Base-by-base conservation (phyloP, 441 rosid genomes). In the Aquilaria agallochum region DNA sequence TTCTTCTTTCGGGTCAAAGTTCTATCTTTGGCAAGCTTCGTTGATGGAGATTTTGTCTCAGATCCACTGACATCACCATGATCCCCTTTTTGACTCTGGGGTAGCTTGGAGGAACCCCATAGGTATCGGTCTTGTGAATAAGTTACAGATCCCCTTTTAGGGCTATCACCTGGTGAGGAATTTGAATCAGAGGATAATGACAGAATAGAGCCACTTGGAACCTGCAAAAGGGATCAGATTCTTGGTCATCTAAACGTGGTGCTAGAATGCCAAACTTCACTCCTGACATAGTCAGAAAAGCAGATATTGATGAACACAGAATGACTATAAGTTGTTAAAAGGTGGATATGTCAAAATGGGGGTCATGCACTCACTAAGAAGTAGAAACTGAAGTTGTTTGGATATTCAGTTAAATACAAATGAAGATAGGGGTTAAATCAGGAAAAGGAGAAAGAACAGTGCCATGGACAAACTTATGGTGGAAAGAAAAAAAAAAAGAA, bases 151-250 rank as follows among this genome's bases (percentile, higher is more conserved):
- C 69, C 77, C 63, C 60, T 70, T 15, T 55, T 66, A 56, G 78
- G 80, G 63, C 81, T 80, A 56, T 48, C 71, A 58, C 67, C 73
- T 47, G 69, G 71, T 47, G 79, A 78, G 55, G 82, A 72, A 48
- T 77, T 74, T 66, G 97, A 88, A 67, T 68, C 79, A 1, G 89
- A 82, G 51, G 95, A 85, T 53, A 92, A 61, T 13, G 87, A 34
- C 49, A 76, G 15, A 46, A 58, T 20, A 44, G 93, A 77, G 73
- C 53, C 62, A 58, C 68, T 56, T 20, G 95, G 96, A 31, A 80
- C 88, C 98, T 90, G 85, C 45, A 53, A 68, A 51, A 36, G 42
- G 7, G 1, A 36, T 36, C 42, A 36, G 42, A 36, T 36, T 36
- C 42, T 36, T 36, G 42, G 42, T 36, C 42, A 36, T 36, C 7